These are phyloP conservation scores for Populus pruinosa DNA, from an alignment of 345 rosid genomes.

Conservation along the genomic window DNA sequence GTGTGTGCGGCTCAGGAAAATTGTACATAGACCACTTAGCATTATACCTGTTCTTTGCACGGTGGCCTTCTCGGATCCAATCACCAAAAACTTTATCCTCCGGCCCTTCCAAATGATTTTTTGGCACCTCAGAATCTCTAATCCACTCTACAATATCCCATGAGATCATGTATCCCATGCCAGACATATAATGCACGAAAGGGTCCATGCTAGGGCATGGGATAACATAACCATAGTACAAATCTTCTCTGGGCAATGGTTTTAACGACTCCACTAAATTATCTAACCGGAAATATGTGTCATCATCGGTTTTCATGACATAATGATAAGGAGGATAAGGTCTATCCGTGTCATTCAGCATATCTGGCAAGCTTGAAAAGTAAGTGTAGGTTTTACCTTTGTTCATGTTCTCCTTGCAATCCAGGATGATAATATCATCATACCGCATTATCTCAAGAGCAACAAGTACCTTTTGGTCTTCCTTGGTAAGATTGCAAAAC, in stretches of 20 bases:
- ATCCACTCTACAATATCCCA: slow-evolving; percentile 93
- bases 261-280: slow-evolving; percentile 52
- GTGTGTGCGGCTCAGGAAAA: slow-evolving; percentile 53
- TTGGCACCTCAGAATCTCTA: slow-evolving; percentile 64
- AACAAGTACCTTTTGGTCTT: slow-evolving; percentile 73
- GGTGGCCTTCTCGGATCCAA: slow-evolving; percentile 68
- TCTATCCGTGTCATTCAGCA: slow-evolving; percentile 36
- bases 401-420: slow-evolving; percentile 84
- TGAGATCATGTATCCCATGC: slow-evolving; percentile 83
- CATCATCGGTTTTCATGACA: slow-evolving; percentile 81
- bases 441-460: slow-evolving; percentile 88
- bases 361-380: slow-evolving; percentile 68
- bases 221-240: slow-evolving; percentile 80
- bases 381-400: slow-evolving; percentile 80
- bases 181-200: slow-evolving; percentile 81
- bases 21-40: slow-evolving; percentile 92
- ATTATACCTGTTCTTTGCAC: slow-evolving; percentile 58
- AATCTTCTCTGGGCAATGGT: slow-evolving; percentile 70
- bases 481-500: slow-evolving; percentile 83
- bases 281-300: slow-evolving; percentile 54
- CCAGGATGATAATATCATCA: slow-evolving; percentile 71
- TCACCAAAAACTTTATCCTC: slow-evolving; percentile 71
- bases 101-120: slow-evolving; percentile 62
- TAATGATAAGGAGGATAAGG: slow-evolving; percentile 77
- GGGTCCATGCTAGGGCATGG: slow-evolving; percentile 90